Evolutionary conservation across 768 basidiomycete species (phyloP).

Genomic region (Polyporus arcularius): DNA sequence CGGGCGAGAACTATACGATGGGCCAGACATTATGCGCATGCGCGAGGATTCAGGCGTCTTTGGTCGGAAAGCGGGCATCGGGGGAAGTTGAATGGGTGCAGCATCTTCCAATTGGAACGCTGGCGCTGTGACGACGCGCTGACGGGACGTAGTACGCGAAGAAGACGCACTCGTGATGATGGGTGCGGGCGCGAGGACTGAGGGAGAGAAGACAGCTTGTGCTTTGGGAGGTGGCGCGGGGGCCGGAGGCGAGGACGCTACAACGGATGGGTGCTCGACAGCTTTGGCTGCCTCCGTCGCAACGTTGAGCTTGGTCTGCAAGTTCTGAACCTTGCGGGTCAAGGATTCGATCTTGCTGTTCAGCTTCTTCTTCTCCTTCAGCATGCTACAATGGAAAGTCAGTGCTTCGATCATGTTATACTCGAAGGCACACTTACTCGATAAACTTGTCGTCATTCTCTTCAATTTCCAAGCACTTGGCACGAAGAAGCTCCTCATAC

Average conservation of each 20-base stretch:
- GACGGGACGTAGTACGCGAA: constrained; percentile 39
- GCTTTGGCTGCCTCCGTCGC: constrained; percentile 31
- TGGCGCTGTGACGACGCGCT: constrained; percentile 39
- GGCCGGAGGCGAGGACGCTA: constrained; percentile 15
- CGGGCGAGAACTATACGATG: constrained; percentile 23
- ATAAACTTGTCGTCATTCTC: constrained; percentile 82
- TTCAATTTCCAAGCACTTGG: constrained; percentile 77
- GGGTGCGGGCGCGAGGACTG: constrained; percentile 11
- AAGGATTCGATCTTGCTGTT: constrained; percentile 67
- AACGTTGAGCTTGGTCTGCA: constrained; percentile 66
- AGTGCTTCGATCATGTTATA: neutral
- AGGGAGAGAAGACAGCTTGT: constrained; percentile 24
- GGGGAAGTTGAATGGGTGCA: constrained; percentile 1
- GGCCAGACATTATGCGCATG: constrained; percentile 19
- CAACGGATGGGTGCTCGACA: constrained; percentile 10
- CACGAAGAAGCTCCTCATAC: constrained; percentile 71
- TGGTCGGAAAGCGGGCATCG: constrained; percentile 20
- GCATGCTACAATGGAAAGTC: constrained; percentile 46
- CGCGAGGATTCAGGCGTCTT: constrained; percentile 34
- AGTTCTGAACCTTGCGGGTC: constrained; percentile 68
- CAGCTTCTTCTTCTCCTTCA: constrained; percentile 82
- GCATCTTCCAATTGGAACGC: constrained; percentile 14
- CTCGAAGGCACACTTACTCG: constrained; percentile 53
- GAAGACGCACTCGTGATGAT: constrained; percentile 18
- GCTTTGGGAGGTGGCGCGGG: constrained; percentile 21